Conservation (phyloP, 1,139 yeast genomes). For the Zygoascus sp. region DNA sequence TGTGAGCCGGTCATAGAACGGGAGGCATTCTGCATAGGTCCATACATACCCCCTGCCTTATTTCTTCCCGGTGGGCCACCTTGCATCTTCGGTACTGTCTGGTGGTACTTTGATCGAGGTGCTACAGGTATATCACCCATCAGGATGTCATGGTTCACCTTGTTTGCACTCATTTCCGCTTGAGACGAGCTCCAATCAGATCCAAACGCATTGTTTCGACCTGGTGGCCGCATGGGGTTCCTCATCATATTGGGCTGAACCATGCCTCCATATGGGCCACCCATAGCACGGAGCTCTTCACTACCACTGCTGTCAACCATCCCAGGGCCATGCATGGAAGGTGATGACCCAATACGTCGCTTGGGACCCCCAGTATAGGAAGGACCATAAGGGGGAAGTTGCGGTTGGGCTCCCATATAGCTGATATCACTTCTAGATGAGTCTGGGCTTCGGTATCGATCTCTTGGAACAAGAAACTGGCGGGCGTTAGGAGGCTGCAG, state of each 20-base stretch:
- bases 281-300: constrained; percentile 3
- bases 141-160: background rate
- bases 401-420: constrained; percentile 5
- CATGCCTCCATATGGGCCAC: constrained; percentile 1
- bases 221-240: background rate
- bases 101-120: background rate
- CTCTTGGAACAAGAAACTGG: constrained; percentile 11
- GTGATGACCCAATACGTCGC: background rate
- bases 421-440: constrained; percentile 5
- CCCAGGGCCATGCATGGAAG: background rate
- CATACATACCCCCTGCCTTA: background rate
- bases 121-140: constrained; percentile 6
- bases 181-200: constrained; percentile 8
- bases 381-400: constrained; percentile 8
- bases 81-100: background rate
- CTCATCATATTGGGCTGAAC: background rate
- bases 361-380: background rate
- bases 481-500: background rate
- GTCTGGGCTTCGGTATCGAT: background rate
- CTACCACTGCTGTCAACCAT: constrained; percentile 1
- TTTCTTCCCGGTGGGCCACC: background rate
- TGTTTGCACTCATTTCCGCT: background rate
- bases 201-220: constrained; percentile 8
- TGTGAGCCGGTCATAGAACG: background rate
- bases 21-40: too few species aligned